phyloP scores from a whole-genome alignment of 176 grass and related monocot genomes.

The Oryza glaberrima region DNA sequence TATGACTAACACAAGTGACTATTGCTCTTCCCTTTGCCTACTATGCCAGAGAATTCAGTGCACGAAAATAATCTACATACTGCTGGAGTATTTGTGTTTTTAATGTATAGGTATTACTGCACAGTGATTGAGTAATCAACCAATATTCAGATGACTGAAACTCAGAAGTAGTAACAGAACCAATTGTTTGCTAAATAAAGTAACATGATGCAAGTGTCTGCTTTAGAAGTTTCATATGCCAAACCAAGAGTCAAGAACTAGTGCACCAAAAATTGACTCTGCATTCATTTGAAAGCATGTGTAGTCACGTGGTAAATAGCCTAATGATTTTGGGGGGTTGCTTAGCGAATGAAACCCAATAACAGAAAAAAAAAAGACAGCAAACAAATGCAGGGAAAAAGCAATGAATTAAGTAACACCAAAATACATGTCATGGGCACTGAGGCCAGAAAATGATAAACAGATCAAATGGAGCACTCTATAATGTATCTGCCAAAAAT shows the following conservation, averaged over 20 bases:
- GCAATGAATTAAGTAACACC: slow-evolving; percentile 13
- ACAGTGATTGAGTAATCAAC: background rate
- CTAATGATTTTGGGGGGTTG: background rate
- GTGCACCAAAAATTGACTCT: background rate
- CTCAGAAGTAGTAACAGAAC: slow-evolving; percentile 21
- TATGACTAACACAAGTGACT: slow-evolving; percentile 10
- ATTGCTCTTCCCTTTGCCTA: slow-evolving; percentile 9
- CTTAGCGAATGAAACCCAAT: background rate
- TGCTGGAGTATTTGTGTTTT: background rate
- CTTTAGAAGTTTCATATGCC: slow-evolving; percentile 11
- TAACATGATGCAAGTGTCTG: background rate
- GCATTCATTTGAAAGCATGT: background rate
- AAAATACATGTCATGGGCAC: background rate
- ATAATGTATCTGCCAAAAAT: slow-evolving; percentile 26
- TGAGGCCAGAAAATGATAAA: slow-evolving; percentile 7
- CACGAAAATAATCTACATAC: background rate
- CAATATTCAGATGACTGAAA: background rate
- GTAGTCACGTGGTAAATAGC: background rate
- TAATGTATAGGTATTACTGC: slow-evolving; percentile 20
- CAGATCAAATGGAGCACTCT: background rate
- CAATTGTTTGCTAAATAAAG: background rate
- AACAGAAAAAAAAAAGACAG: background rate
- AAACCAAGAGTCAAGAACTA: background rate
- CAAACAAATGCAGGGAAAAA: background rate
- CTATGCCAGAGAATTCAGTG: background rate